Conservation (phyloP, 2,329 filamentous ascomycete genomes). For the Ceratocystis alfenasii region DNA sequence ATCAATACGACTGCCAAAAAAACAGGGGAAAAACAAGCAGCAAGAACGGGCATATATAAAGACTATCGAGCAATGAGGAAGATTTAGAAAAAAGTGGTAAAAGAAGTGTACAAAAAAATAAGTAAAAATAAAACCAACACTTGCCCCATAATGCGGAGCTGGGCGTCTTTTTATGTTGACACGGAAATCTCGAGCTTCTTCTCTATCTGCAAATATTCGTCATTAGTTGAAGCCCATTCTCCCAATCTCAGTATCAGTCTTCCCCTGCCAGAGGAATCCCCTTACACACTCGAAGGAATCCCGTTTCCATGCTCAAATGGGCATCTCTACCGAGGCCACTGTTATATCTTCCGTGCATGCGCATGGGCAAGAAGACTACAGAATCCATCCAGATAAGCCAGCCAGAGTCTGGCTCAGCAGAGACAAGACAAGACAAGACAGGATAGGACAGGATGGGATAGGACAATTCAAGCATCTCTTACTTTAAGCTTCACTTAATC, state of each 20-base stretch:
- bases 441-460: background rate
- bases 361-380: background rate
- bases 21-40: too few species aligned
- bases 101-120: background rate
- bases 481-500: background rate
- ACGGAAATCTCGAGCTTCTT: too few species aligned
- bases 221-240: background rate
- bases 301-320: constrained; percentile 1
- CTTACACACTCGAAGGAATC: constrained; percentile 5
- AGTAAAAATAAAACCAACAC: background rate
- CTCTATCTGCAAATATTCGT: too few species aligned
- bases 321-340: background rate
- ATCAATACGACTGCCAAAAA: too few species aligned
- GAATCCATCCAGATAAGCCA: background rate
- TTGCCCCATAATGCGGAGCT: too few species aligned
- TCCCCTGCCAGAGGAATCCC: background rate
- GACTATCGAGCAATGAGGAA: too few species aligned
- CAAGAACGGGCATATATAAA: too few species aligned
- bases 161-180: too few species aligned
- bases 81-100: background rate
- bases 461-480: background rate
- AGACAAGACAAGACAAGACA: background rate
- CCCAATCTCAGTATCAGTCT: background rate
- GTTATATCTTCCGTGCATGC: background rate
- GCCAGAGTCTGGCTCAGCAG: background rate